Evolutionary conservation across 192 early-diverging fungal genomes (phyloP).

Genomic region (Neocallimastix lanati): DNA sequence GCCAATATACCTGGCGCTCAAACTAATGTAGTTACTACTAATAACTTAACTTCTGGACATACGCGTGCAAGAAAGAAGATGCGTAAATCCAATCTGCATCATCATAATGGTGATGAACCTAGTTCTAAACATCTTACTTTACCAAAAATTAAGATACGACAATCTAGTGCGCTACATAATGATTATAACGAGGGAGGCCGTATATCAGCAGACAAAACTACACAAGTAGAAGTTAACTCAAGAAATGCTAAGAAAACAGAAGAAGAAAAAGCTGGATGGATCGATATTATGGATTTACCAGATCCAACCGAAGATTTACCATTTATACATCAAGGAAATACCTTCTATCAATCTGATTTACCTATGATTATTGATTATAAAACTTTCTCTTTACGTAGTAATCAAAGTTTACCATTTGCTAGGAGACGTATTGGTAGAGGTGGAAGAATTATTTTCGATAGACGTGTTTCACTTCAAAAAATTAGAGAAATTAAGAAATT

Average conservation of each 20-base stretch:
- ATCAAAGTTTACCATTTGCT: slow-evolving; percentile 10
- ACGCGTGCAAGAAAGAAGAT: neutral
- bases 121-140: slow-evolving; percentile 1
- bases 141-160: slow-evolving; percentile 13
- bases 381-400: slow-evolving; percentile 2
- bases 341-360: slow-evolving; percentile 1
- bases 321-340: slow-evolving; percentile 4
- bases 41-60: neutral
- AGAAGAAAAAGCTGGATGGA: slow-evolving; percentile 39
- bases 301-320: neutral
- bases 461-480: slow-evolving; percentile 9
- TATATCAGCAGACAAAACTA: slow-evolving; percentile 1
- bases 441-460: slow-evolving; percentile 58
- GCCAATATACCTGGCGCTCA: slow-evolving; percentile 7
- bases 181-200: slow-evolving; percentile 12
- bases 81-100: neutral
- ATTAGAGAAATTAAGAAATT: neutral
- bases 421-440: slow-evolving; percentile 55
- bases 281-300: slow-evolving; percentile 52
- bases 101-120: neutral
- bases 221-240: slow-evolving; percentile 24
- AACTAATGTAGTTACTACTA: neutral
- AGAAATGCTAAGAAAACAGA: slow-evolving; percentile 31
- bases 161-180: slow-evolving; percentile 31
- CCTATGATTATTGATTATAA: slow-evolving; percentile 1